Conservation (phyloP, 2,329 filamentous ascomycete species). For the Ophidiomyces ophidiicola region DNA sequence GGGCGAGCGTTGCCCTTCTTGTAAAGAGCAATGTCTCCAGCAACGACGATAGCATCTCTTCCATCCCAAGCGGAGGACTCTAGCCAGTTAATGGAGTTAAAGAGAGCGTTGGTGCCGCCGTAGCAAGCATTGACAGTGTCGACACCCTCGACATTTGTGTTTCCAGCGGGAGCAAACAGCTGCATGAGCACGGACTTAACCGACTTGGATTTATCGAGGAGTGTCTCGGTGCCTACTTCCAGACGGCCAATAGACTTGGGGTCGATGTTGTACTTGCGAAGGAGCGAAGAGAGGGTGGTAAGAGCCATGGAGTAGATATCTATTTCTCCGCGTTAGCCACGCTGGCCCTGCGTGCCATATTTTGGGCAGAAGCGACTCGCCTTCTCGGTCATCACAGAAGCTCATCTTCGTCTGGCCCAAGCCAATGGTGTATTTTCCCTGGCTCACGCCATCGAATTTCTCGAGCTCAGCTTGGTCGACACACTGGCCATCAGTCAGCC, state of each 20-base stretch:
- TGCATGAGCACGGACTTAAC: constrained; percentile 75
- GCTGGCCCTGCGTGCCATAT: neutral
- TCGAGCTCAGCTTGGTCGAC: constrained; percentile 73
- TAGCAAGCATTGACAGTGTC: constrained; percentile 74
- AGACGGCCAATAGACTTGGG: constrained; percentile 59
- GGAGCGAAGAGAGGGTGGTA: constrained; percentile 62
- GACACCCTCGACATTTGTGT: constrained; percentile 66
- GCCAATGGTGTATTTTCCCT: constrained; percentile 83
- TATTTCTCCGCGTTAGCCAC: constrained; percentile 24
- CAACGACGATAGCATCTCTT: constrained; percentile 61
- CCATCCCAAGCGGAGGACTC: constrained; percentile 81
- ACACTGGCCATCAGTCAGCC: constrained; percentile 45
- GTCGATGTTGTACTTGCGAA: constrained; percentile 76
- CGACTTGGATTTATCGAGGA: constrained; percentile 74
- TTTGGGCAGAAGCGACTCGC: constrained; percentile 35
- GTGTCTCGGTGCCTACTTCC: constrained; percentile 69
- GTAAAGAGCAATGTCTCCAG: constrained; percentile 68
- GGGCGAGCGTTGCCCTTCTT: constrained; percentile 67
- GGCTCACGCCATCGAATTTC: constrained; percentile 70
- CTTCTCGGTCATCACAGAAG: constrained; percentile 82
- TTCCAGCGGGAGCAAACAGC: constrained; percentile 55
- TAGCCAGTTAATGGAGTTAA: constrained; percentile 68
- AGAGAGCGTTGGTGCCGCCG: constrained; percentile 65
- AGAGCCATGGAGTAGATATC: constrained; percentile 81
- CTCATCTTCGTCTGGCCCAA: constrained; percentile 85